These are phyloP conservation scores for Monosporascus sp. DNA, from an alignment of 2,329 filamentous ascomycete species.

Conservation along the genomic window DNA sequence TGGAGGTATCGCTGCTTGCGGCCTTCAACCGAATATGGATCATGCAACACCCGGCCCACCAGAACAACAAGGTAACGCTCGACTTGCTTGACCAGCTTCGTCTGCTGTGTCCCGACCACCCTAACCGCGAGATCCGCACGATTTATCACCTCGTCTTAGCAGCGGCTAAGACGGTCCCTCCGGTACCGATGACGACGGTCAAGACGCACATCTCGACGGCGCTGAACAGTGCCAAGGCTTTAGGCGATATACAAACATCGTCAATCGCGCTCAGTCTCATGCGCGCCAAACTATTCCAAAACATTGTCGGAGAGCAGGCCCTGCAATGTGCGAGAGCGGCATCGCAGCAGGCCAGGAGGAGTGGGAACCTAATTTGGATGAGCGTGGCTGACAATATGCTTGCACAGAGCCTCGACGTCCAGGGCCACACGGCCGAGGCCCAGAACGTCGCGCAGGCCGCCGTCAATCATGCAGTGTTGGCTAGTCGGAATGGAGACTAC, in stretches of 20 bases:
- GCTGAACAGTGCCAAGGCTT: slow-evolving; percentile 62
- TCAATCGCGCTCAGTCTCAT: slow-evolving; percentile 81
- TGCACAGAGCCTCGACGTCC: slow-evolving; percentile 67
- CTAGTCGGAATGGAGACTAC: slow-evolving; percentile 2
- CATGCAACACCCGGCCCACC: slow-evolving; percentile 56
- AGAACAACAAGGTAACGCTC: slow-evolving; percentile 53
- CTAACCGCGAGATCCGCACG: slow-evolving; percentile 69
- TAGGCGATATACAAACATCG: slow-evolving; percentile 73
- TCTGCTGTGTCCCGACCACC: slow-evolving; percentile 61
- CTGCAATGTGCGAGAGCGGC: slow-evolving; percentile 71
- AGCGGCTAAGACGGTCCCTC: slow-evolving; percentile 57
- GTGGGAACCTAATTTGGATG: slow-evolving; percentile 69
- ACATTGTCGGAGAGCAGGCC: slow-evolving; percentile 74
- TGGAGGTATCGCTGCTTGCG: slow-evolving; percentile 62
- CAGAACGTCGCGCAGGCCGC: slow-evolving; percentile 33
- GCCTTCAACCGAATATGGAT: slow-evolving; percentile 68
- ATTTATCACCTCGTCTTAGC: slow-evolving; percentile 74
- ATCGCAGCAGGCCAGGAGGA: slow-evolving; percentile 61
- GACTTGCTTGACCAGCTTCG: slow-evolving; percentile 61
- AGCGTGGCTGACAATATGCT: slow-evolving; percentile 78
- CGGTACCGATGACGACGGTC: slow-evolving; percentile 64
- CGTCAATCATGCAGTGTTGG: slow-evolving; percentile 20
- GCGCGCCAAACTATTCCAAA: slow-evolving; percentile 75
- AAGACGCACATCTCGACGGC: slow-evolving; percentile 75
- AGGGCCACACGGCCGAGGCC: slow-evolving; percentile 58